Base-by-base conservation (phyloP, 129 eudicot genomes). In the Sambucus nigra region DNA sequence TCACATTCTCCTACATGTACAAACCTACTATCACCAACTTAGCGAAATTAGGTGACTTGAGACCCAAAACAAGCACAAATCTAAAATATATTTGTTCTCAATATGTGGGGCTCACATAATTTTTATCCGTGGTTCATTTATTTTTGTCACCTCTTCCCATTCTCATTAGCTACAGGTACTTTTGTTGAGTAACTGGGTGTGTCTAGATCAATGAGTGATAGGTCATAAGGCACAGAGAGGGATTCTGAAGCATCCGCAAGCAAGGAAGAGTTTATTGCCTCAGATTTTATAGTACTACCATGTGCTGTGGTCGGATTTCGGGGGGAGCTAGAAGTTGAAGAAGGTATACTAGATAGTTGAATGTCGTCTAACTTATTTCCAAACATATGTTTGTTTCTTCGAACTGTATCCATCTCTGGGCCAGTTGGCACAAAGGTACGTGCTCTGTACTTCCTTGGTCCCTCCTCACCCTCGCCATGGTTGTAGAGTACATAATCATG, bases 361-460 rank as follows among this genome's bases (percentile, higher is more conserved):
- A 60, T 8, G 15, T 60, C 66, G 4, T 80, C 87, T 48, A 66
- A 31, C 73, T 80, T 83, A 69, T 60, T 66, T 6, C 84, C 84
- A 8, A 63, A 51, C 53, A 77, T 44, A 66, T 77, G 73, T 46
- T 73, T 83, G 75, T 80, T 80, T 65, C 66, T 80, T 58, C 94
- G 72, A 19, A 71, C 82, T 1, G 78, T 53, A 56, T 88, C 97
- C 97, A 88, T 88, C 63, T 88, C 97, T 29, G 85, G 75, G 21
- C 97, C 97, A 21, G 81, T 84, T 12, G 97, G 97, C 54, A 88
- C 97, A 65, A 88, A 88, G 2, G 97, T 88, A 7, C 97, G 87
- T 14, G 87, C 73, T 53, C 94, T 60, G 70, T 88, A 88, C 62
- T 77, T 88, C 22, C 65, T 83, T 46, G 87, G 60, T 26, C 80